Base-by-base conservation (phyloP, 1,284 basidiomycete genomes). In the Pascua guehoae region DNA sequence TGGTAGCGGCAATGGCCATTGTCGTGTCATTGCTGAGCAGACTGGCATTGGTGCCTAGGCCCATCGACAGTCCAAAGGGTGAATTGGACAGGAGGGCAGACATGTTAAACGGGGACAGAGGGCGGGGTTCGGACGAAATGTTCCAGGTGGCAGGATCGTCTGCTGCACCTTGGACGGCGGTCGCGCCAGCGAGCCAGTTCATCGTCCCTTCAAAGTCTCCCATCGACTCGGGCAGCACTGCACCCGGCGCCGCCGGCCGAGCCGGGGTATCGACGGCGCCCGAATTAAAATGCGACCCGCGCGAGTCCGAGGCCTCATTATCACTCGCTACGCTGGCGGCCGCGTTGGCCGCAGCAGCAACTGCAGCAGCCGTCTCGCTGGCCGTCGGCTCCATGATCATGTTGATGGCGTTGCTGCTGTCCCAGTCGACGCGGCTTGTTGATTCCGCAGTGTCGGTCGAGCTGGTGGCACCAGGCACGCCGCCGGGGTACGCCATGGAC, bases 401-500 rank as follows among this genome's bases (percentile, higher is more conserved):
- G 50, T 69, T 63, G 60, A 66, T 69, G 4, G 65, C 65, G 12
- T 65, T 62, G 48, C 63, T 56, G 15, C 42, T 45, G 37, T 52
- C 50, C 38, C 46, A 41, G 24, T 32, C 24, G 24, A 32, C 24
- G 7, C 24, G 24, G 24, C 24, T 32, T 32, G 24, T 32, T 32
- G 24, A 32, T 32, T 32, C 54, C 40, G 40, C 39, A 32, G 43
- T 8, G 12, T 15, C 17, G 44, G 42, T 47, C 36, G 42, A 24
- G 42, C 42, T 45, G 44, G 41, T 51, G 3, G 44, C 38, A n/a
- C 54, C 58, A 10, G 70, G 68, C 2, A 72, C 64, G 15, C 67
- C 69, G 12, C 70, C 67, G 11, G 69, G 68, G 51, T 78, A 78
- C 2, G 75, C 76, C 73, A 78, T 77, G 8, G 72, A 74, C 16